phyloP scores from a whole-genome alignment of 164 flowering plant species.

The Aristolochia contorta region DNA sequence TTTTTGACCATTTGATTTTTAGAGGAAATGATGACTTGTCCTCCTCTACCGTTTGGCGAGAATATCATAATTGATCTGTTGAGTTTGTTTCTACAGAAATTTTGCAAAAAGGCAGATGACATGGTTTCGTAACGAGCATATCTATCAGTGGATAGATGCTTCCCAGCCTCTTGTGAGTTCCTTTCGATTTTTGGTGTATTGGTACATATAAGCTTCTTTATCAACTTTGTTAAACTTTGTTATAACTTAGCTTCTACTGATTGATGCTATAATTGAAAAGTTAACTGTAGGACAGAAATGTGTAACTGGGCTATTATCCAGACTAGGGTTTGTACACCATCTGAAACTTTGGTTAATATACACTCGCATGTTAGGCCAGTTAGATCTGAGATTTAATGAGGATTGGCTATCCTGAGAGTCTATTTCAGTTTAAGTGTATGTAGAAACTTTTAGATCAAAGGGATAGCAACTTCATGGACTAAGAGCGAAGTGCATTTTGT shows the following conservation, averaged over 20 bases:
- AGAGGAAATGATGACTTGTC: no score
- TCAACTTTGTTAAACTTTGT: not conserved
- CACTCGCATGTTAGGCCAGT: no score
- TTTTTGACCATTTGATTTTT: not conserved
- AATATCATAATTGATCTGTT: not conserved
- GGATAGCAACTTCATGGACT: not conserved
- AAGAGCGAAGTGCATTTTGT: not conserved
- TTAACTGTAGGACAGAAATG: not conserved
- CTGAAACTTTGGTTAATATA: no score
- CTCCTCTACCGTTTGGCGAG: not conserved
- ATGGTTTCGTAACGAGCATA: conserved; percentile 88
- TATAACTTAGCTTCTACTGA: no score
- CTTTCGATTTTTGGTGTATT: not conserved
- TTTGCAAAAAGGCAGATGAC: conserved; percentile 97
- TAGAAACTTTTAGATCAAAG: not conserved
- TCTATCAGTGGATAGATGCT: conserved; percentile 94
- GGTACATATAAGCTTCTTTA: not conserved
- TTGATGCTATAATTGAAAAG: not conserved
- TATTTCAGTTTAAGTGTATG: not conserved
- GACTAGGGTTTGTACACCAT: not conserved
- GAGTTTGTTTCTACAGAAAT: conserved; percentile 39
- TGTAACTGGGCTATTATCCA: no score
- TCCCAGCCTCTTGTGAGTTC: conserved; percentile 70
- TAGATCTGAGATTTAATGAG: no score
- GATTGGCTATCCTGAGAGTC: no score